Base-by-base conservation (phyloP, 2,329 filamentous ascomycete genomes). In the Aureobasidium namibiae region DNA sequence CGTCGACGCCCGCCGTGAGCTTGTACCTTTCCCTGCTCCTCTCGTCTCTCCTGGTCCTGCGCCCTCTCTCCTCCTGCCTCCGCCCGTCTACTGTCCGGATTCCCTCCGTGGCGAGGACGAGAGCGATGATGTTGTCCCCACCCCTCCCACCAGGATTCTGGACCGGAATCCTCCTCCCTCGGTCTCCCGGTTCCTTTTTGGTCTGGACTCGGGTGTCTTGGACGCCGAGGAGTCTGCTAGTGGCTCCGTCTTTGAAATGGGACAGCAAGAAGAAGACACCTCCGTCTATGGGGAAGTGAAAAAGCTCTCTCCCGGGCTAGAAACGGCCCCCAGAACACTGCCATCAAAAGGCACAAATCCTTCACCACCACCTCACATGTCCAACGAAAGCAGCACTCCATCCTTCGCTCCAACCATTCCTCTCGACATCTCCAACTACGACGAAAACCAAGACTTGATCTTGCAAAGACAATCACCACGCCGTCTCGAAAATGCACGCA, bases 121-220 rank as follows among this genome's bases (percentile, higher is more conserved):
- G 33, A 57, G 34, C 42, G 53, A 57, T 10, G 38, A 45, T 13
- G n/a, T 21, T 11, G 31, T 46, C 8, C 53, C 53, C 7, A 57
- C 53, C 2, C 53, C 53, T 14, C 53, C 53, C 18, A 57, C 53
- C n/a, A 33, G 53, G 7, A 48, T 57, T 10, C 42, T 57, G 16
- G 53, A 57, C 33, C 36, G 31, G 16, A 39, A 18, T 24, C 24
- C 18, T 8, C 36, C 36, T 26, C 23, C 31, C 1, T 24, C 36
- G 7, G 50, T 41, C 16, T 54, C 26, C 24, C n/a, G 36, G 23
- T 54, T 42, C 11, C 10, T 41, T 2, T 54, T 36, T 4, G 36
- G n/a, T 11, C 6, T 42, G 18, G n/a, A n/a, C 9, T 41, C 50
- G 16, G 36, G 36, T n/a, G 50, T 42, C 16, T 54, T 54, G 26